Conservation (phyloP, 2,329 filamentous ascomycete species). For the Torrubiella hemipterigena region DNA sequence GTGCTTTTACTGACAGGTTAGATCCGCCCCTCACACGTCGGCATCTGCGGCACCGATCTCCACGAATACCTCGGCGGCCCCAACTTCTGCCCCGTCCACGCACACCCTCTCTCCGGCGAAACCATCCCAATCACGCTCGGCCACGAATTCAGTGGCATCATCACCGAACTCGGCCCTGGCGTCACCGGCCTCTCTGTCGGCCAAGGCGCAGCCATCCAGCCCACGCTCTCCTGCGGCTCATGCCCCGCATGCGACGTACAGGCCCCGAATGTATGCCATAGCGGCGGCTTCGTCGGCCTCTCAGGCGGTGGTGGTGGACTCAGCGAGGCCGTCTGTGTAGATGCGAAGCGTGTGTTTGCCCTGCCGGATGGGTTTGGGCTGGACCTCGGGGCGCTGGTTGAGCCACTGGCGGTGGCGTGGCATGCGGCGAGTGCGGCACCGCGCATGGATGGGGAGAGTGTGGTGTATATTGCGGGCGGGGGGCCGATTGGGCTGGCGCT, state of each 20-base stretch:
- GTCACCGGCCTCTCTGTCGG: slow-evolving; percentile 34
- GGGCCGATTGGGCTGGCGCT: slow-evolving; percentile 52
- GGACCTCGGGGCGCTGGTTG: slow-evolving; percentile 45
- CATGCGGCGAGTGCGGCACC: slow-evolving; percentile 32
- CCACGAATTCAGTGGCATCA: slow-evolving; percentile 49
- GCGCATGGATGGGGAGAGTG: slow-evolving; percentile 24
- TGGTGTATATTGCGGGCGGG: slow-evolving; percentile 44
- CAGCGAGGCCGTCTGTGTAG: slow-evolving; percentile 37
- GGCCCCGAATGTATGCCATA: slow-evolving; percentile 17
- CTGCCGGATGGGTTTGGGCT: slow-evolving; percentile 38
- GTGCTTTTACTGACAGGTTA: not conserved
- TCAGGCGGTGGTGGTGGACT: slow-evolving; percentile 39
- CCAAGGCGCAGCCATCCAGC: slow-evolving; percentile 43
- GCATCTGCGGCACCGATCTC: slow-evolving; percentile 22
- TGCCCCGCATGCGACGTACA: slow-evolving; percentile 41
- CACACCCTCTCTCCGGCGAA: slow-evolving; percentile 44
- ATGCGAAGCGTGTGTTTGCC: slow-evolving; percentile 29
- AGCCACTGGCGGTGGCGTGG: slow-evolving; percentile 53
- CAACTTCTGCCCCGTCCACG: slow-evolving; percentile 18
- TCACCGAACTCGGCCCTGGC: slow-evolving; percentile 41
- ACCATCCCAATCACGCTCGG: slow-evolving; percentile 45
- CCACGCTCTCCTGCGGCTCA: slow-evolving; percentile 40
- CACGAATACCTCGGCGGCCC: slow-evolving; percentile 19
- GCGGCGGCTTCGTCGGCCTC: slow-evolving; percentile 29
- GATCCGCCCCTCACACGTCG: slow-evolving; percentile 4